These are phyloP conservation scores for Exophiala lecanii-corni DNA, from an alignment of 2,329 filamentous ascomycete genomes.

Conservation along the genomic window DNA sequence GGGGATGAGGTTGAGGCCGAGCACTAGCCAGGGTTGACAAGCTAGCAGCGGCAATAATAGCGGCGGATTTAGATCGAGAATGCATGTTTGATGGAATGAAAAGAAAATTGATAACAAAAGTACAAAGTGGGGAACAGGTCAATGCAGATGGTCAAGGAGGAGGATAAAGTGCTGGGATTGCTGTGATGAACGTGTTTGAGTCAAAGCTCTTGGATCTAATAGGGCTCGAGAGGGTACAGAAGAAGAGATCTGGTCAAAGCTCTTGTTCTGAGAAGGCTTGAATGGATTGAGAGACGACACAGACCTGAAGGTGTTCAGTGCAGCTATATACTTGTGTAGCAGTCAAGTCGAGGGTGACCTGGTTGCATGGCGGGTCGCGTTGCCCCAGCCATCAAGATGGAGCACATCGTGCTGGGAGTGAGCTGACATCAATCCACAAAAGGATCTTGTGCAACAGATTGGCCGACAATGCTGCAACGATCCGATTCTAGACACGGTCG, in stretches of 20 bases:
- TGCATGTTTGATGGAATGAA: conserved; percentile 6
- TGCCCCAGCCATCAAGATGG: conserved; percentile 2
- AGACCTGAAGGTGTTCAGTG: conserved; percentile 2
- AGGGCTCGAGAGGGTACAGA: not conserved
- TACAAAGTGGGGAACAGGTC: not conserved
- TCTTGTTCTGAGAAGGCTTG: not conserved
- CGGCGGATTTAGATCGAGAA: conserved; percentile 9
- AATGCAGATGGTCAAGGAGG: conserved; percentile 2
- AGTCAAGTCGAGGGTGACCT: not conserved
- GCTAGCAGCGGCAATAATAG: conserved; percentile 6
- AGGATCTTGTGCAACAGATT: not conserved
- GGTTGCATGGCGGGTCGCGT: not conserved
- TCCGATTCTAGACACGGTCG: not conserved
- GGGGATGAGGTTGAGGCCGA: conserved; percentile 3
- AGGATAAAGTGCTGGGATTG: not conserved
- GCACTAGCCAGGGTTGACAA: conserved; percentile 2
- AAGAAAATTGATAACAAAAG: not conserved
- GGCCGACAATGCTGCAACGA: not conserved
- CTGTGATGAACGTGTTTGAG: not conserved
- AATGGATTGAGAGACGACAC: conserved; percentile 1
- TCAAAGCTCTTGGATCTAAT: not conserved
- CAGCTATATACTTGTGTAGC: conserved; percentile 1
- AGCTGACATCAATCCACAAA: not conserved
- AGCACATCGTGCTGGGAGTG: not conserved
- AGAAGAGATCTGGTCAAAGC: too few relatives aligned